Base-by-base conservation (phyloP, 1,284 basidiomycete genomes). In the Cutaneotrichosporon dermatis region DNA sequence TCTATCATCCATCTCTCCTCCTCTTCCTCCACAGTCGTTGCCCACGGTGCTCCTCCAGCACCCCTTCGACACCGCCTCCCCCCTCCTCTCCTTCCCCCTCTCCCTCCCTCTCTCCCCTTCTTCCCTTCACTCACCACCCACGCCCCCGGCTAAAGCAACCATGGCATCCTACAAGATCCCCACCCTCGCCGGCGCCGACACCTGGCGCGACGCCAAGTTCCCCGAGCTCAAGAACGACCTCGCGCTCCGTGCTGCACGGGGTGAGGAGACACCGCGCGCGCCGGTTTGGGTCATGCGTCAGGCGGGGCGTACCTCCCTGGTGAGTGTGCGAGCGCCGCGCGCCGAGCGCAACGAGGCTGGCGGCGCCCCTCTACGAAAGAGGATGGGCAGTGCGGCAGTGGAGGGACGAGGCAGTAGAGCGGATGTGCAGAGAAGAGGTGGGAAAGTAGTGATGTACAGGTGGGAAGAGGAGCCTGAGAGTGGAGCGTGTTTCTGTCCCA, bases 251-350 rank as follows among this genome's bases (percentile, higher is more conserved):
- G 94, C 95, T 55, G 94, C 95, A 55, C 79, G 85, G 76, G 91
- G 92, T 10, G 87, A 95, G 79, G 82, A 85, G 75, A 94, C 92
- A 0, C 89, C 91, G 71, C 86, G 91, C 59, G 92, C 95, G 3
- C 95, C 95, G 11, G 92, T 96, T 62, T 99, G 95, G 95, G 90
- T 98, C 62, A 99, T 99, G 95, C 85, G 96, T 39, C 95, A 99
- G 76, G 96, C 96, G 16, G 94, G 95, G 50, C 84, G 56, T 96
- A 96, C 79, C 85, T 97, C 54, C 93, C 93, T 77, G 93, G 92
- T 92, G 71, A 77, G 82, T 77, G 25, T 3, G 25, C 25, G 25
- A 25, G 25, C 25, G 25, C 25, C 25, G 25, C 25, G 25, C 25
- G 25, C 25, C 25, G 25, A 25, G 25, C 25, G 25, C 25, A 25